phyloP scores from a whole-genome alignment of 768 basidiomycete genomes.

The Trametes villosa region DNA sequence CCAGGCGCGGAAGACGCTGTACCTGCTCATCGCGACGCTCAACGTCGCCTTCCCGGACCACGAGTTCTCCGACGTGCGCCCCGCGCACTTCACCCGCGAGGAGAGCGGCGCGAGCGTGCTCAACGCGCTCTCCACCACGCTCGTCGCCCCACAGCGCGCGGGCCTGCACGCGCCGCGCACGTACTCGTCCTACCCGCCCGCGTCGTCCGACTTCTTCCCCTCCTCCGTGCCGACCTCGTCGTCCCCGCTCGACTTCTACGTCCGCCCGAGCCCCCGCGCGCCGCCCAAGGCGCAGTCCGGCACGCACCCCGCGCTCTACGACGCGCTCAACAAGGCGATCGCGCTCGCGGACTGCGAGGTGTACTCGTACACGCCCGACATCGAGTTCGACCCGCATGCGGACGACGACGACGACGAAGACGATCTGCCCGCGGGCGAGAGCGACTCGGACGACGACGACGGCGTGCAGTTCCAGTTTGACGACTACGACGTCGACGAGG shows the following conservation, averaged over 20 bases:
- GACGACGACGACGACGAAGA: constrained; percentile 83
- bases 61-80: constrained; percentile 92
- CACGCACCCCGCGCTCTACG: constrained; percentile 88
- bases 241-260: constrained; percentile 62
- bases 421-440: constrained; percentile 65
- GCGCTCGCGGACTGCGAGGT: constrained; percentile 93
- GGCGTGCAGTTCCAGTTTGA: constrained; percentile 76
- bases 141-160: constrained; percentile 72
- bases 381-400: constrained; percentile 93
- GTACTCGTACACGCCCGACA: constrained; percentile 91
- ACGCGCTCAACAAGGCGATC: constrained; percentile 87
- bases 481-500: constrained; percentile 74
- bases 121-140: constrained; percentile 82
- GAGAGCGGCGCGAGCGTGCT: constrained; percentile 74
- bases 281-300: constrained; percentile 77
- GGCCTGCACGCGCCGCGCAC: constrained; percentile 73
- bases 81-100: constrained; percentile 88
- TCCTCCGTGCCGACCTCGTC: constrained; percentile 74
- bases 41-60: constrained; percentile 98
- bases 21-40: constrained; percentile 93
- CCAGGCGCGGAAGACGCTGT: constrained; percentile 86
- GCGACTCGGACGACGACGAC: constrained; percentile 73
- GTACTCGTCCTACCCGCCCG: constrained; percentile 86
- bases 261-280: constrained; percentile 63
- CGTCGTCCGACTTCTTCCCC: constrained; percentile 73